phyloP scores from a whole-genome alignment of 1,284 basidiomycete species.

The Ganoderma sp. region DNA sequence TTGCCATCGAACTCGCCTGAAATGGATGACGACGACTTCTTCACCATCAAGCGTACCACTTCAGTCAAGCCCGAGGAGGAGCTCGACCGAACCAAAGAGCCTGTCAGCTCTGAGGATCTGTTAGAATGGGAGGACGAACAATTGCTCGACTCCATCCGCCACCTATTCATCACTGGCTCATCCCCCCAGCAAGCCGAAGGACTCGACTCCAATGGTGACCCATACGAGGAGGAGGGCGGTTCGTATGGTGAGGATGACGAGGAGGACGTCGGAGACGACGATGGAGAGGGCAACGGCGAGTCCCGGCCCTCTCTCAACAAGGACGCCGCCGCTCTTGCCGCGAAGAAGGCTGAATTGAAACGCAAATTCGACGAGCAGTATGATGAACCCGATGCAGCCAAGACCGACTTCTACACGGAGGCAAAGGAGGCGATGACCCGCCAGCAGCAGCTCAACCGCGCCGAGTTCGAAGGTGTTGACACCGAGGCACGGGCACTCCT shows the following conservation, averaged over 20 bases:
- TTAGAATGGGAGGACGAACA: constrained; percentile 85
- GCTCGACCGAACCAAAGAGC: constrained; percentile 76
- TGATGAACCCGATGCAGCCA: constrained; percentile 83
- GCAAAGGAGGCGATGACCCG: constrained; percentile 92
- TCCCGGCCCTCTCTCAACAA: constrained; percentile 18
- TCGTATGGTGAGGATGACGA: constrained; percentile 34
- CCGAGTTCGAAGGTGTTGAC: constrained; percentile 87
- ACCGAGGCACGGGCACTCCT: constrained; percentile 81
- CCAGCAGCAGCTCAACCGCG: constrained; percentile 85
- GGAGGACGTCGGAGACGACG: constrained; percentile 49
- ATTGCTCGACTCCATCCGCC: constrained; percentile 84
- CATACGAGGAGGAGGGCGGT: constrained; percentile 49
- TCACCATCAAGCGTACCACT: constrained; percentile 59
- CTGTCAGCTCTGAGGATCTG: constrained; percentile 55
- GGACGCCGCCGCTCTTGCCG: constrained; percentile 65
- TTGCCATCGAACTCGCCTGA: constrained; percentile 39
- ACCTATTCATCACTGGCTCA: constrained; percentile 89
- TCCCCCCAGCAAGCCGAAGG: constrained; percentile 24
- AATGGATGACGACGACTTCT: constrained; percentile 76
- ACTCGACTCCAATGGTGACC: constrained; percentile 42
- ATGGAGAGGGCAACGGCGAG: constrained; percentile 47
- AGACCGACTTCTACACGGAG: constrained; percentile 88
- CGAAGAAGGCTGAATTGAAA: constrained; percentile 92
- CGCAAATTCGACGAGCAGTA: constrained; percentile 97
- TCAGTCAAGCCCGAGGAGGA: constrained; percentile 55